Percentiles rank a stretch among this genome's conserved stretches.
phyloP scores from a whole-genome alignment of 2,329 filamentous ascomycete species.

The Colletotrichum australisinense region DNA sequence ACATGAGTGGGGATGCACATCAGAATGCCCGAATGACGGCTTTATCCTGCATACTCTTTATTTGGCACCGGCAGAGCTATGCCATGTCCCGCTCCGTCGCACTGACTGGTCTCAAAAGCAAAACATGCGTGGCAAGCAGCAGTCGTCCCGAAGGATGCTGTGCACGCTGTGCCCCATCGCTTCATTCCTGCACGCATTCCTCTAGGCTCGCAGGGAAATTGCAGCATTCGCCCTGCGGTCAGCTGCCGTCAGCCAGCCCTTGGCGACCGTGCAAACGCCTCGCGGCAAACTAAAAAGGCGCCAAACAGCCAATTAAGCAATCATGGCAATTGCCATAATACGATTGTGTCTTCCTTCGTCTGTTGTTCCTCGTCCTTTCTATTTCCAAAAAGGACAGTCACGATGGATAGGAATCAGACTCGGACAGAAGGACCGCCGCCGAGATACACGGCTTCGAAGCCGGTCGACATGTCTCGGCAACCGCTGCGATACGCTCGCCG shows the following conservation, averaged over 20 bases:
- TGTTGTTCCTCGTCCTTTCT: neutral
- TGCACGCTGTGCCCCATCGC: slow-evolving; percentile 24
- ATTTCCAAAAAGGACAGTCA: neutral
- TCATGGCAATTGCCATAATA: slow-evolving; percentile 23
- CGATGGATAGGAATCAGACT: slow-evolving; percentile 25
- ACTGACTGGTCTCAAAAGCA: slow-evolving; percentile 6
- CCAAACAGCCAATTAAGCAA: slow-evolving; percentile 9
- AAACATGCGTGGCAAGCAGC: slow-evolving; percentile 13
- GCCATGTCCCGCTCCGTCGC: slow-evolving; percentile 6
- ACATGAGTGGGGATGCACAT: neutral
- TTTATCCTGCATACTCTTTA: neutral
- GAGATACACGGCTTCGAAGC: slow-evolving; percentile 23
- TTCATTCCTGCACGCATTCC: slow-evolving; percentile 20
- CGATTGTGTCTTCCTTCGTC: slow-evolving; percentile 25
- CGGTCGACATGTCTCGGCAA: slow-evolving; percentile 24
- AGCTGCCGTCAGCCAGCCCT: slow-evolving; percentile 34
- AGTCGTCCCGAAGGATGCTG: slow-evolving; percentile 16
- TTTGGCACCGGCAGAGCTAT: neutral
- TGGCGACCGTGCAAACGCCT: slow-evolving; percentile 28
- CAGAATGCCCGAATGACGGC: neutral
- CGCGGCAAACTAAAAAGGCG: slow-evolving; percentile 29
- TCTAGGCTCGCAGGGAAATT: slow-evolving; percentile 27
- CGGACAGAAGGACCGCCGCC: slow-evolving; percentile 11
- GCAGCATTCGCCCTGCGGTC: slow-evolving; percentile 31
- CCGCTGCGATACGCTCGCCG: slow-evolving; percentile 24